phyloP scores from a whole-genome alignment of 75 land plant genomes.

The Pinus taeda region DNA sequence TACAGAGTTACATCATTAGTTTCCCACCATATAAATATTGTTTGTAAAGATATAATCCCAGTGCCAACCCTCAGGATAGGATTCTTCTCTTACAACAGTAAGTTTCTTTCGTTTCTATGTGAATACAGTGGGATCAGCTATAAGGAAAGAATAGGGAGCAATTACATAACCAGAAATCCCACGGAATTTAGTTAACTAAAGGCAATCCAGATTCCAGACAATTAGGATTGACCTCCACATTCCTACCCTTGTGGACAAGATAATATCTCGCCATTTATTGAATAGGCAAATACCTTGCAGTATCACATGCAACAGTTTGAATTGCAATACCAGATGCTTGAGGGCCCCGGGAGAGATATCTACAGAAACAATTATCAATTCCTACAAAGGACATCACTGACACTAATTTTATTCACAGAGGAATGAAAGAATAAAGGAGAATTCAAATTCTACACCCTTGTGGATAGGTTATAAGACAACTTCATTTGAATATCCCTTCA shows the following conservation, averaged over 20 bases:
- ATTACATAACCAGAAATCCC: background rate
- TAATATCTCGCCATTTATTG: no score
- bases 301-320: no score
- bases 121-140: background rate
- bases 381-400: background rate
- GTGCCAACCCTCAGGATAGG: background rate
- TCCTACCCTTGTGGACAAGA: background rate
- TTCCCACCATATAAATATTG: background rate
- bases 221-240: background rate
- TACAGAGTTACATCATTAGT: background rate
- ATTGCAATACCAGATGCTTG: background rate
- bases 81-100: background rate
- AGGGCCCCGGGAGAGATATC: background rate
- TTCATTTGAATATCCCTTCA: no score
- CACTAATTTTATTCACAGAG: background rate
- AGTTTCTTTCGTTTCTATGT: background rate
- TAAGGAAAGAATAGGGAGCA: background rate
- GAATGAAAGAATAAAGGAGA: background rate
- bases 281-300: no score
- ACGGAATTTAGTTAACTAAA: background rate
- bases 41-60: no score
- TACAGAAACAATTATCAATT: background rate
- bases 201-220: background rate
- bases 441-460: no score
- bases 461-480: no score